Conservation (phyloP, 2,329 filamentous ascomycete genomes). For the Aspergillus eucalypticola region DNA sequence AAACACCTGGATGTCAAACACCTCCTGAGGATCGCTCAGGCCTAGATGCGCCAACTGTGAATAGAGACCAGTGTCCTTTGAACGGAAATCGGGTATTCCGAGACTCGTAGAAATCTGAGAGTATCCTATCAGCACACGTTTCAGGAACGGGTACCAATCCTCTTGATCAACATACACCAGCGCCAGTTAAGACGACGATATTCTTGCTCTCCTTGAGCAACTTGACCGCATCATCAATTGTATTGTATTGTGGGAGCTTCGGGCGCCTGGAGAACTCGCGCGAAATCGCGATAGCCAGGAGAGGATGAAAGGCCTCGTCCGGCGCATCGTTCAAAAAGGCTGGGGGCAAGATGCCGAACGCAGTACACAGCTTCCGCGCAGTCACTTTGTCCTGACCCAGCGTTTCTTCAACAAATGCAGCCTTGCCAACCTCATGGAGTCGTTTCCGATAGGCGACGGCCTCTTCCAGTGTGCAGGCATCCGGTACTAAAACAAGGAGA, state of each 20-base stretch:
- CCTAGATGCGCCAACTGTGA: slow-evolving; percentile 78
- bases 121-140: slow-evolving; percentile 6
- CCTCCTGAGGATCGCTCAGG: slow-evolving; percentile 82
- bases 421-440: slow-evolving; percentile 74
- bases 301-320: slow-evolving; percentile 73
- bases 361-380: slow-evolving; percentile 80
- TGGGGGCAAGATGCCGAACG: slow-evolving; percentile 77
- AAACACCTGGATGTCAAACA: slow-evolving; percentile 90
- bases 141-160: neutral
- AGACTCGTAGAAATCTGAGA: slow-evolving; percentile 82
- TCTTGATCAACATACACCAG: slow-evolving; percentile 57
- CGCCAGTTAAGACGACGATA: slow-evolving; percentile 91
- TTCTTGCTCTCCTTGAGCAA: slow-evolving; percentile 74
- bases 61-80: slow-evolving; percentile 89
- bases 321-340: slow-evolving; percentile 68
- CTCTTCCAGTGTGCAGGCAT: slow-evolving; percentile 68
- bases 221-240: slow-evolving; percentile 79
- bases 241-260: slow-evolving; percentile 79
- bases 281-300: slow-evolving; percentile 75
- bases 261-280: slow-evolving; percentile 79
- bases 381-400: slow-evolving; percentile 69
- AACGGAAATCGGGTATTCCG: slow-evolving; percentile 95
- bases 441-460: slow-evolving; percentile 67
- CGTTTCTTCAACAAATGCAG: slow-evolving; percentile 72
- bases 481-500: slow-evolving; percentile 39